These are phyloP conservation scores for Phytopythium cucurbitacearum DNA, from an alignment of 352 stramenopile species.

Conservation along the genomic window DNA sequence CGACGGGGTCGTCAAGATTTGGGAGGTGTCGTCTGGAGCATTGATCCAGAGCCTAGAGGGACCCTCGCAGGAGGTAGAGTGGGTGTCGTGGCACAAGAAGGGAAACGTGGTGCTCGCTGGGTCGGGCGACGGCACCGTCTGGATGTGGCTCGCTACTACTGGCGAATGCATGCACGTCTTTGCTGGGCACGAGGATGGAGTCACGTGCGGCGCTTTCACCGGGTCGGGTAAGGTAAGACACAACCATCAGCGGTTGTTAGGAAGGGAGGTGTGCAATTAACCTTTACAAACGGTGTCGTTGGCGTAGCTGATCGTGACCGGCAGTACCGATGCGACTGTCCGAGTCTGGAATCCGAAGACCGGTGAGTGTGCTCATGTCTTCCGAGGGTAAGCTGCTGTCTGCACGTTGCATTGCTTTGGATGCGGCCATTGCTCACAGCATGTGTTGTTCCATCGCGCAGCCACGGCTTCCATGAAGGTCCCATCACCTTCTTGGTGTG, in stretches of 20 bases:
- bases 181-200: constrained; percentile 93
- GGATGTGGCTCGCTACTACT: constrained; percentile 93
- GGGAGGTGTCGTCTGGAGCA: constrained; percentile 77
- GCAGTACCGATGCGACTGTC: constrained; percentile 92
- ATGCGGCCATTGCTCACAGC: not conserved
- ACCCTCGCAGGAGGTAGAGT: constrained; percentile 89
- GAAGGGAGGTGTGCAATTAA: not conserved
- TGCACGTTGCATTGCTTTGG: not conserved
- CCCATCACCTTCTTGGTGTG: constrained; percentile 90
- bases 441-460: constrained; percentile 14
- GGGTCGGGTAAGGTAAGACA: constrained; percentile 88
- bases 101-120: constrained; percentile 87
- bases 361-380: constrained; percentile 90
- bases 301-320: constrained; percentile 89
- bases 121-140: constrained; percentile 86
- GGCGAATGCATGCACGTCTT: constrained; percentile 98
- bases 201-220: constrained; percentile 94
- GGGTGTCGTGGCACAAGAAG: constrained; percentile 89
- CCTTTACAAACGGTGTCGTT: constrained; percentile 1
- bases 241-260: not conserved
- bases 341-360: constrained; percentile 96
- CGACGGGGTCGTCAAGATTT: constrained; percentile 87
- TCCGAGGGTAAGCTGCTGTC: constrained; percentile 52
- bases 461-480: constrained; percentile 81
- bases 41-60: constrained; percentile 84